phyloP scores from a whole-genome alignment of 1,284 basidiomycete species.

The Tilletia caries region DNA sequence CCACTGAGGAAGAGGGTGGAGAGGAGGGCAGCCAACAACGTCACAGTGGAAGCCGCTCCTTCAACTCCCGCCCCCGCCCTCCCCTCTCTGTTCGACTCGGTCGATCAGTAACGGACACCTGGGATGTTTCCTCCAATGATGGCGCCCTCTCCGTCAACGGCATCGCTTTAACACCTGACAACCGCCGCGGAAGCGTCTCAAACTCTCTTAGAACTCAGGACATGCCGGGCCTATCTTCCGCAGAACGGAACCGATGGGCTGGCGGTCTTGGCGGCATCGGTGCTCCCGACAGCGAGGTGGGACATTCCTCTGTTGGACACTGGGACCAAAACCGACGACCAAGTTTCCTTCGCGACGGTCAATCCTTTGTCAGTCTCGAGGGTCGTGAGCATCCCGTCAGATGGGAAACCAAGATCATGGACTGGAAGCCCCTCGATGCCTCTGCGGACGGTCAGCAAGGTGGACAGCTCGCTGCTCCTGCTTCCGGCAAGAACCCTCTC shows the following conservation, averaged over 20 bases:
- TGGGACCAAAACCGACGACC: not conserved
- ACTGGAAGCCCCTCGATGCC: conserved; percentile 37
- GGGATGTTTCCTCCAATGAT: not conserved
- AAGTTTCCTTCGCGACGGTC: not conserved
- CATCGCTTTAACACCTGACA: not conserved
- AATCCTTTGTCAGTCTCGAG: conserved; percentile 3
- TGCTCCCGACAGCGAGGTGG: not conserved
- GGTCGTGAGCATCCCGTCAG: conserved; percentile 1
- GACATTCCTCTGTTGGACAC: not conserved
- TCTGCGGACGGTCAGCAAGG: conserved; percentile 28
- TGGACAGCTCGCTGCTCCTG: conserved; percentile 33
- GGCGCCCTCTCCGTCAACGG: conserved; percentile 6
- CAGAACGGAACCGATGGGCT: conserved; percentile 3
- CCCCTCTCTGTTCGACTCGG: not conserved
- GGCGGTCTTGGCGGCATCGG: conserved; percentile 9
- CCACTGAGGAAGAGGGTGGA: not conserved
- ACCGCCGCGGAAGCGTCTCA: not conserved
- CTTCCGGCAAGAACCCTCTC: conserved; percentile 24
- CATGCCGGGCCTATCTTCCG: not conserved
- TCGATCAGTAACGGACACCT: not conserved
- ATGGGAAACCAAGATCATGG: conserved; percentile 28
- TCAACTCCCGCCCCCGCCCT: not conserved
- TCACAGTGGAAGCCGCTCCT: not conserved
- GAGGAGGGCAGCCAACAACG: not conserved
- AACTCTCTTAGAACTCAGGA: not conserved